These are phyloP conservation scores for Amylostereum areolatum DNA, from an alignment of 1,284 basidiomycete species.

Conservation along the genomic window DNA sequence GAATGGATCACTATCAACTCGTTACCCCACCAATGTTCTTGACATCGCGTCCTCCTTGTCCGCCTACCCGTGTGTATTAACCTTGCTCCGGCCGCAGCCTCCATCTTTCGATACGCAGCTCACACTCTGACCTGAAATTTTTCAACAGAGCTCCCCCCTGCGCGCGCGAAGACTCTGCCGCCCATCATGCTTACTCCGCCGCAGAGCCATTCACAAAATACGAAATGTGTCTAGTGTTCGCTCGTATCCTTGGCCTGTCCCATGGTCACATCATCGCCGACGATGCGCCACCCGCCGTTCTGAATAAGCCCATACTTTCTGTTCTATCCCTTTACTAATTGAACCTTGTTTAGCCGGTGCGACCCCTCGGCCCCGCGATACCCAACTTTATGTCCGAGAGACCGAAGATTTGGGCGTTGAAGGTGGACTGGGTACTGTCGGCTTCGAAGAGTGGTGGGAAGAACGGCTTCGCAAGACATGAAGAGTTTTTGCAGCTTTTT, in stretches of 20 bases:
- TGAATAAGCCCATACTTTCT: constrained; percentile 1
- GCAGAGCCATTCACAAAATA: constrained; percentile 80
- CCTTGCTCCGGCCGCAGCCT: not conserved
- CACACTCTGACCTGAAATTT: not conserved
- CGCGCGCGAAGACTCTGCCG: constrained; percentile 38
- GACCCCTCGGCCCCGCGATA: constrained; percentile 65
- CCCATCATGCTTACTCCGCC: constrained; percentile 68
- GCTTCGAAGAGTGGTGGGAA: constrained; percentile 77
- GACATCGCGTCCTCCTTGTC: constrained; percentile 71
- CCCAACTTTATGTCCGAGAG: constrained; percentile 62
- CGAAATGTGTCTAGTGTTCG: constrained; percentile 74
- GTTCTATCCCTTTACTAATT: not conserved
- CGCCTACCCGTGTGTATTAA: constrained; percentile 44
- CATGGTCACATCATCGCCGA: constrained; percentile 67
- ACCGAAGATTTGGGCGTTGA: constrained; percentile 56
- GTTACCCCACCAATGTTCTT: constrained; percentile 75
- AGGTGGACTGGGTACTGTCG: constrained; percentile 51
- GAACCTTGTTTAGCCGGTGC: constrained; percentile 33
- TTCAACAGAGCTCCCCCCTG: constrained; percentile 20
- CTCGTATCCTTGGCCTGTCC: constrained; percentile 56
- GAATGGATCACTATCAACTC: constrained; percentile 85
- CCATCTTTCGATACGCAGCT: not conserved
- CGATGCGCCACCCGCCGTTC: constrained; percentile 48
- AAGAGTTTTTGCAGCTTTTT: too few species aligned
- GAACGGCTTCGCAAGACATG: constrained; percentile 20